Evolutionary conservation across 1,139 yeast species (phyloP), one percentile per base, ranked within the genome.

Genomic region (Yamadazyma diospyri): DNA sequence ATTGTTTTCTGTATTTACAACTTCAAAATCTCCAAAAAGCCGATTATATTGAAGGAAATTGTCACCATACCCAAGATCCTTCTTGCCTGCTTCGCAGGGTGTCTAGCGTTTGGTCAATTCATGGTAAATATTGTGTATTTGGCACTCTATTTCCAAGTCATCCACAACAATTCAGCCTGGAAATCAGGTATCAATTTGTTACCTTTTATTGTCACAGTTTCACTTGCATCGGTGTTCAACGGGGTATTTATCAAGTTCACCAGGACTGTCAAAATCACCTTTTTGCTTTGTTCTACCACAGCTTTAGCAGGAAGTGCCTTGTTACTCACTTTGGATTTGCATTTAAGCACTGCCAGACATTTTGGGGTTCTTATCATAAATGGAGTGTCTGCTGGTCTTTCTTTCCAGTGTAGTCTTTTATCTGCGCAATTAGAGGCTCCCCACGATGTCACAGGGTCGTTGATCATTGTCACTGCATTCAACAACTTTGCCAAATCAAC

Each of bases 391-490:
- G 56, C 71, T 31, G 87, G 88, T 1, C 44, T 70, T 15, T 60
- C 64, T 32, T 61, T 78, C 45, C 88, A 79, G 51, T 58, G 76
- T 21, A 54, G 74, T 1, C 45, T 75, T 28, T 49, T 81, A 15
- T 57, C 77, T 11, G 66, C 72, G 6, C 87, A 81, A 48, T 48
- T 79, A 21, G 57, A 62, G 26, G 76, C 81, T 1, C 83, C 84
- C 2, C 64, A 62, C 18, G 47, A 60, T 19, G 46, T 62, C 8
- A 64, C 65, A 4, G 82, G 82, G 4, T 64, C 76, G 0, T 57
- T 72, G 29, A 70, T 78, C 33, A 46, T 73, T 40, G 64, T 72
- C 2, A 75, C 80, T 1, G 53, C 77, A 1, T 61, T 72, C 38
- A 42, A 69, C 32, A 71, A 70, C 41, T 73, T 76, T 43, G 45